Percentiles rank a stretch among this genome's conserved stretches.
Evolutionary conservation across 495 filamentous ascomycete species (phyloP).

Genomic region (Pyrenula aspistea): DNA sequence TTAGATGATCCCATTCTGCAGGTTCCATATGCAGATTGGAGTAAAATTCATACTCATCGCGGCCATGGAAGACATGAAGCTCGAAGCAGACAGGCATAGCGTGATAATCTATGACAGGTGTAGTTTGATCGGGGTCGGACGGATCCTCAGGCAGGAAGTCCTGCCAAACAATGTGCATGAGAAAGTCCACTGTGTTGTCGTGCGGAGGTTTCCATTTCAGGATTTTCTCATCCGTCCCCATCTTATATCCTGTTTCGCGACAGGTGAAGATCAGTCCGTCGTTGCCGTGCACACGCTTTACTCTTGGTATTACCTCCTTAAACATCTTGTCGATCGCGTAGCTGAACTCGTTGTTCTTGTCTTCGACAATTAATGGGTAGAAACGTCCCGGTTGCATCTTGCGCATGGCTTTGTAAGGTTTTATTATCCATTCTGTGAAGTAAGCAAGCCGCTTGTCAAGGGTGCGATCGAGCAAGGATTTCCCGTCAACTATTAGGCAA

Average conservation of each 20-base stretch:
- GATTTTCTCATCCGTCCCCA: constrained; percentile 84
- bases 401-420: constrained; percentile 66
- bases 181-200: constrained; percentile 91
- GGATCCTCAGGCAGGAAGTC: constrained; percentile 56
- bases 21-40: constrained; percentile 56
- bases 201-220: constrained; percentile 92
- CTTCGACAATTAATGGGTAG: constrained; percentile 68
- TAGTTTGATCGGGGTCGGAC: constrained; percentile 46
- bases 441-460: constrained; percentile 84
- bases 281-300: constrained; percentile 69
- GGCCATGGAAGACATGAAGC: constrained; percentile 42
- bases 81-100: constrained; percentile 46
- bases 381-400: constrained; percentile 50
- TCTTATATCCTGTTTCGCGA: constrained; percentile 68
- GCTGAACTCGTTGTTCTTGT: constrained; percentile 76
- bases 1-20: constrained; percentile 74
- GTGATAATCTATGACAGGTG: constrained; percentile 41
- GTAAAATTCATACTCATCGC: constrained; percentile 49
- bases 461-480: constrained; percentile 60
- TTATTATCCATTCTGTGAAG: constrained; percentile 65
- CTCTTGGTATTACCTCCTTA: constrained; percentile 61
- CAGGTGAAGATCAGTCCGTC: constrained; percentile 97
- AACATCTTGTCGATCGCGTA: constrained; percentile 93
- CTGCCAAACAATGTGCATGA: constrained; percentile 66
- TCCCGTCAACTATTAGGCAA: constrained; percentile 70